phyloP scores from a whole-genome alignment of 371 early-diverging fungal genomes.

The Lichtheimia ramosa region DNA sequence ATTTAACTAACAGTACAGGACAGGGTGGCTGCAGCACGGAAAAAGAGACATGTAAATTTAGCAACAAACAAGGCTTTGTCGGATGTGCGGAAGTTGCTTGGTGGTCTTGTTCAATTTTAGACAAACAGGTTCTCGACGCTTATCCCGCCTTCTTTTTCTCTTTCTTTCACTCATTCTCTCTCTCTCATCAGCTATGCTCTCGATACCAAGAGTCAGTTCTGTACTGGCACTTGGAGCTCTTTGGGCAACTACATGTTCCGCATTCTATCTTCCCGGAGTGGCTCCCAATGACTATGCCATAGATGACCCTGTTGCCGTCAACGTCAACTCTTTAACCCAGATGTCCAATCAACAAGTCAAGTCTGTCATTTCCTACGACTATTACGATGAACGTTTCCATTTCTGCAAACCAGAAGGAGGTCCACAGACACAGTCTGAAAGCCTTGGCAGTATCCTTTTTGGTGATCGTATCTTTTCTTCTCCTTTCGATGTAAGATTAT shows the following conservation, averaged over 20 bases:
- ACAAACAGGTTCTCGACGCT: background rate
- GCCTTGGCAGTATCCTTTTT: slow-evolving; percentile 89
- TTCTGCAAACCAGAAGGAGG: slow-evolving; percentile 80
- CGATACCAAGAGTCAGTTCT: background rate
- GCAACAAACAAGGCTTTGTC: too few species aligned
- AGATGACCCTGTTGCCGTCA: slow-evolving; percentile 70
- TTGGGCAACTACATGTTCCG: slow-evolving; percentile 19
- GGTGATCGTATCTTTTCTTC: slow-evolving; percentile 93
- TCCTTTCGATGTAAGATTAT: slow-evolving; percentile 65
- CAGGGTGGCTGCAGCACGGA: too few species aligned
- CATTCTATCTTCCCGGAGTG: slow-evolving; percentile 93
- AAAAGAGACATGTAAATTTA: too few species aligned
- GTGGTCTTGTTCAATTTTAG: too few species aligned
- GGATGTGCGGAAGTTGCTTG: too few species aligned
- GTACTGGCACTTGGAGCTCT: background rate
- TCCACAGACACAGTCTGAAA: slow-evolving; percentile 73
- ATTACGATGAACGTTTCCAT: slow-evolving; percentile 78
- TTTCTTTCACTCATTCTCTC: slow-evolving; percentile 61
- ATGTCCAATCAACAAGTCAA: slow-evolving; percentile 61
- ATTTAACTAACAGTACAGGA: too few species aligned
- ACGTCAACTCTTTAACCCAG: slow-evolving; percentile 88
- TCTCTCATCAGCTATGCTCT: background rate
- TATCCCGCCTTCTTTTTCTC: background rate
- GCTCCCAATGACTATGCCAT: slow-evolving; percentile 84
- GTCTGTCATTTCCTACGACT: slow-evolving; percentile 85